phyloP scores from a whole-genome alignment of 73 alveolate genomes.

The Halteria grandinella region DNA sequence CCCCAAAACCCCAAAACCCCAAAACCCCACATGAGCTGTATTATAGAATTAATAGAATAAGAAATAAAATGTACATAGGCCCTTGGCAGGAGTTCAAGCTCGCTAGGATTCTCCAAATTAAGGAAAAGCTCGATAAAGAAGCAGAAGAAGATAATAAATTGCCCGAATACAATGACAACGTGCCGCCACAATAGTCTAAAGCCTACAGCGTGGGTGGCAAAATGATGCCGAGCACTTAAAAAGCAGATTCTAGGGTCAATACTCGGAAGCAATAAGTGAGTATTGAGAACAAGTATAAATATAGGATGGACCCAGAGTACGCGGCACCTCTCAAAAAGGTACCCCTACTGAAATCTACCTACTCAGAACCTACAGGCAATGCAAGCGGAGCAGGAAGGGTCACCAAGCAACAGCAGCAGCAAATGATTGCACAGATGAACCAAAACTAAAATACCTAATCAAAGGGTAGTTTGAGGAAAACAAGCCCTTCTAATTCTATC shows the following conservation, averaged over 20 bases:
- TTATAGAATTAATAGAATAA: not conserved
- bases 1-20: too few species aligned
- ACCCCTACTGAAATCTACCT: conserved; percentile 11
- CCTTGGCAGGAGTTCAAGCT: conserved; percentile 81
- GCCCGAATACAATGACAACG: not conserved
- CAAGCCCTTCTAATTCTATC: conserved; percentile 24
- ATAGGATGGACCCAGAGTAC: conserved; percentile 11
- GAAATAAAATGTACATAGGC: conserved; percentile 74
- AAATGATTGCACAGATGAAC: not conserved
- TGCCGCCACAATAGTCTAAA: not conserved
- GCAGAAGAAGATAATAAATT: conserved; percentile 39
- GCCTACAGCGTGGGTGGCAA: conserved; percentile 9
- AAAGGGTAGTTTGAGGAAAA: not conserved
- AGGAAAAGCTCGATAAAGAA: conserved; percentile 63
- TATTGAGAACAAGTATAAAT: conserved; percentile 15
- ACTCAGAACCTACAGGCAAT: conserved; percentile 6
- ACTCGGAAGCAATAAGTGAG: not conserved
- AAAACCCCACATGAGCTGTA: too few species aligned
- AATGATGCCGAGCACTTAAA: not conserved
- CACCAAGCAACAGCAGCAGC: not conserved
- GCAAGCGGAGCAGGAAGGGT: not conserved
- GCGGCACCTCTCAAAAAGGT: conserved; percentile 14
- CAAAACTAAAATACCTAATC: too few species aligned
- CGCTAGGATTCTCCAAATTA: conserved; percentile 66
- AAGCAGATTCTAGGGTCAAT: not conserved